Conservation (phyloP, 2,329 filamentous ascomycete genomes). For the Bipolaris bicolor region DNA sequence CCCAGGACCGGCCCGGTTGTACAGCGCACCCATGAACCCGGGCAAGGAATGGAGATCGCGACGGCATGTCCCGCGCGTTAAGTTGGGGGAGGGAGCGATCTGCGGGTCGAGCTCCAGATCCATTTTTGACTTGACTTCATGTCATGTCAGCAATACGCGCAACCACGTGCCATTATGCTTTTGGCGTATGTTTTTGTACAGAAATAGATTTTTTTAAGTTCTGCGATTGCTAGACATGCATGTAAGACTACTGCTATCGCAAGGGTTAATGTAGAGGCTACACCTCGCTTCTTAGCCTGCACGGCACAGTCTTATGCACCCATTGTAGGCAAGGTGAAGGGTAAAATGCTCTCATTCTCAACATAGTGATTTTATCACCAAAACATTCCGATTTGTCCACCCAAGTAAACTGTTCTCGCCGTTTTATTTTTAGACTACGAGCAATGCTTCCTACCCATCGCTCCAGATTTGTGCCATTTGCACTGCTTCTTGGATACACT, state of each 20-base stretch:
- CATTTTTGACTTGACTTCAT: constrained; percentile 4
- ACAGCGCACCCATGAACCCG: constrained; percentile 18
- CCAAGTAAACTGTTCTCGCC: constrained; percentile 12
- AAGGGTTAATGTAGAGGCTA: too few relatives aligned
- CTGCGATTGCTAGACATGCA: too few relatives aligned
- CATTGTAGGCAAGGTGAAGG: background rate
- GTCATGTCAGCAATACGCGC: background rate
- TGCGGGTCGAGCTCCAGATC: constrained; percentile 7
- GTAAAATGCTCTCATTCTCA: background rate
- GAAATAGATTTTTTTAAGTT: too few relatives aligned
- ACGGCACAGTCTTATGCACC: too few relatives aligned
- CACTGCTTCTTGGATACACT: constrained; percentile 1
- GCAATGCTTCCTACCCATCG: background rate
- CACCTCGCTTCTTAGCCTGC: too few relatives aligned
- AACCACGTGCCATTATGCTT: too few relatives aligned
- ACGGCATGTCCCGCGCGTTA: background rate
- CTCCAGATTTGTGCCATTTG: constrained; percentile 9
- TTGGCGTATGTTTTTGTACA: too few relatives aligned
- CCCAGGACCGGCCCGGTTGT: constrained; percentile 27
- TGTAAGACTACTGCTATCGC: too few relatives aligned
- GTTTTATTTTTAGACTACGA: constrained; percentile 10
- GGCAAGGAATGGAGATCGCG: background rate
- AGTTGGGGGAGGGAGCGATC: background rate
- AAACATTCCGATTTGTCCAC: too few relatives aligned
- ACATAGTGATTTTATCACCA: background rate